Base-by-base conservation (phyloP, 768 basidiomycete species). In the Hypsizygus marmoreus region DNA sequence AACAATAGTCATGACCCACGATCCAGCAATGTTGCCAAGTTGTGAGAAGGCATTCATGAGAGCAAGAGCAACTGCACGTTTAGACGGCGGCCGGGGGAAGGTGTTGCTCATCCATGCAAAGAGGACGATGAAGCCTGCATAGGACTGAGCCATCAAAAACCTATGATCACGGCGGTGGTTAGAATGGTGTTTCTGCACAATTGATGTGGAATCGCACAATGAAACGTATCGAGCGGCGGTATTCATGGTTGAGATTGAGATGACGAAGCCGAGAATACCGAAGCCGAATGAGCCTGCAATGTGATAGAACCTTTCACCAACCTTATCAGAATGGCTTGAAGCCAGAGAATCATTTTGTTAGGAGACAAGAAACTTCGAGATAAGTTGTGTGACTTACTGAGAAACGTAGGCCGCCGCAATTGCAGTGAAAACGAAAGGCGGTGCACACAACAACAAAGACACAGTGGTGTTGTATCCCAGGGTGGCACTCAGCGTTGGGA, bases 11-110 rank as follows among this genome's bases (percentile, higher is more conserved):
- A 44, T 54, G 20, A 78, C 81, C 69, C 72, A 94, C 72, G 90
- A 84, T 51, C 92, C 92, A 32, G 82, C 69, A 31, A 95, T 75
- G 67, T 95, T 95, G 1, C 93, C 93, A 3, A 90, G 73, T 58
- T 90, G 84, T 7, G 86, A 85, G 58, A 91, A 81, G 31, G 84
- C 80, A 63, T 94, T 92, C 57, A 93, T 80, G 49, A 89, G 67
- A 1, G 91, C 92, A 37, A 95, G 73, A 10, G 86, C 86, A n/a
- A 93, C 86, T 2, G 92, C 88, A 4, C 92, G 83, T 66, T 94
- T 95, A n/a, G 85, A 81, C 4, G 90, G 76, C 19, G 92, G 84
- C n/a, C 81, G 61, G 5, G 72, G 61, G 13, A 79, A 69, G n/a
- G 75, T 70, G 22, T 72, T 70, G 46, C 74, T 76, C 8, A 72